Evolutionary conservation across 2,329 filamentous ascomycete genomes (phyloP), one percentile per base, ranked within the genome.

Genomic region (Cladosporium sp.): DNA sequence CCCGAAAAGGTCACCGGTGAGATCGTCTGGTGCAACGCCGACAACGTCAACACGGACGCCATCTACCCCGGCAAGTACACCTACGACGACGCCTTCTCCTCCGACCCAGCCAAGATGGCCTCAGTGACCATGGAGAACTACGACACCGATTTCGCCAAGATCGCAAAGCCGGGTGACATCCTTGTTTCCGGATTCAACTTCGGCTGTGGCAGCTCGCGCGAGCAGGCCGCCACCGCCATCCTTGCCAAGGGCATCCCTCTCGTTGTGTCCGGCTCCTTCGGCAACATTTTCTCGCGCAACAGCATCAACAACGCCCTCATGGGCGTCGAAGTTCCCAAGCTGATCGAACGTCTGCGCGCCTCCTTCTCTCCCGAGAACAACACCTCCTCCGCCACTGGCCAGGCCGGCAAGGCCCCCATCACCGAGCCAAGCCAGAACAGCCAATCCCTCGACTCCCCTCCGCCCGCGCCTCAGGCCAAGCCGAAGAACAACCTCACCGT

Each of bases 41-140:
- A 90, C 66, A 95, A 95, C 70, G 82, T 96, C 67, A 88, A 93
- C 71, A 97, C 92, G 0, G 92, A 97, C 64, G 85, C 80, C 48
- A 96, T 97, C 67, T 97, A 97, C 68, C 87, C 90, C 0, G 89
- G 88, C 4, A 90, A 91, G 65, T 90, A 89, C 68, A 96, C 91
- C 0, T 97, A 97, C 70, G 89, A 95, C 65, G 91, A 97, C 64
- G 80, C 88, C 61, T 77, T 97, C 1, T 73, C 86, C 0, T 76
- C 96, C 0, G 72, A 86, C 0, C 74, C 71, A 1, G 85, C 89
- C 54, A 82, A 82, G 51, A 96, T 97, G 92, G 89, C 89, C 0
- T 75, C 87, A 58, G 90, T 91, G 0, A 91, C 87, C 69, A 96
- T 97, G 90, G 80, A 86, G 66, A 97, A 97, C 76, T 97, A 96